A percentile compares a stretch with the other conserved stretches of the same genome.
Conservation (phyloP, 2,329 filamentous ascomycete genomes). For the Pseudohalonectria lignicola region DNA sequence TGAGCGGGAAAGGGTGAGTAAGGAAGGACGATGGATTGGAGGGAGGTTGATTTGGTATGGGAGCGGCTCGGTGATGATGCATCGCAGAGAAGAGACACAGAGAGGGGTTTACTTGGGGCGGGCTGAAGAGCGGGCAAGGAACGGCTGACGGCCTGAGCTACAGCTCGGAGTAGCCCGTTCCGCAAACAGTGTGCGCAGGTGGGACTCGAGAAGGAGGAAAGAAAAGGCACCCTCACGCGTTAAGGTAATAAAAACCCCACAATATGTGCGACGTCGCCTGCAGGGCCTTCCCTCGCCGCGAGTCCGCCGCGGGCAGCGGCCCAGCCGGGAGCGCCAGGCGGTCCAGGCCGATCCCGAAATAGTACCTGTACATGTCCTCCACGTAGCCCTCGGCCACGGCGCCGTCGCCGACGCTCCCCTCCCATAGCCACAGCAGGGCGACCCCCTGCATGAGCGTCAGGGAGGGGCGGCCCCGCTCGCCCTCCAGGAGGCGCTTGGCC, state of each 20-base stretch:
- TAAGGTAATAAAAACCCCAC: conserved; percentile 13
- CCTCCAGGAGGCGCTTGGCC: conserved; percentile 4
- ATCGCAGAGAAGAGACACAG: too few relatives aligned
- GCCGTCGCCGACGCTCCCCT: conserved; percentile 7
- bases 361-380: not conserved
- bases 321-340: not conserved
- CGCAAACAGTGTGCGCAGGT: not conserved
- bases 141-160: too few relatives aligned
- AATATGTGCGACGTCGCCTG: conserved; percentile 8
- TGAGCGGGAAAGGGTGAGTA: too few relatives aligned
- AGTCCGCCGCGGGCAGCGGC: not conserved
- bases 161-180: not conserved
- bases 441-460: conserved; percentile 10
- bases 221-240: conserved; percentile 7
- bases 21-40: too few relatives aligned
- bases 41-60: too few relatives aligned
- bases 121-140: too few relatives aligned
- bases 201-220: not conserved
- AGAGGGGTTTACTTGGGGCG: too few relatives aligned
- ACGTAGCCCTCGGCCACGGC: not conserved
- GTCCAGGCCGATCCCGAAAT: not conserved
- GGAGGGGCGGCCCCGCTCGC: not conserved
- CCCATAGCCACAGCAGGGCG: conserved; percentile 10
- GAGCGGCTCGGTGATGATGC: too few relatives aligned
- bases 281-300: not conserved